phyloP scores from a whole-genome alignment of 805 yeast genomes.

The Ogataea pilisensis region DNA sequence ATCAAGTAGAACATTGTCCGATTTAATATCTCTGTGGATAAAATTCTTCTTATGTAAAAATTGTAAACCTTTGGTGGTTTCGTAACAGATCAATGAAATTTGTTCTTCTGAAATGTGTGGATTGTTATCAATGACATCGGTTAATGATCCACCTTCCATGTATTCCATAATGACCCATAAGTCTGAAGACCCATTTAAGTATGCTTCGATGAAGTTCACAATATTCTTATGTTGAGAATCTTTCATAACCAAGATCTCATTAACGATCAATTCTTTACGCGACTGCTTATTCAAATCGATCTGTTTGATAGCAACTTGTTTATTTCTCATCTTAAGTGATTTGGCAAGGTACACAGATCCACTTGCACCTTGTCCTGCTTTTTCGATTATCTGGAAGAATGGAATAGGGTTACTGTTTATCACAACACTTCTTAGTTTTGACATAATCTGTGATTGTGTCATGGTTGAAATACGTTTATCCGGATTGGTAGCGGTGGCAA shows the following conservation, averaged over 20 bases:
- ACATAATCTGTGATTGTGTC: constrained; percentile 85
- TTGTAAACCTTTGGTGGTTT: constrained; percentile 86
- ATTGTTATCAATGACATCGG: constrained; percentile 92
- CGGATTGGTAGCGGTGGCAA: not conserved
- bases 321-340: constrained; percentile 44
- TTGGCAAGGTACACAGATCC: constrained; percentile 92
- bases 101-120: constrained; percentile 77
- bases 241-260: constrained; percentile 95
- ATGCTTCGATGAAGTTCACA: constrained; percentile 91
- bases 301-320: constrained; percentile 91
- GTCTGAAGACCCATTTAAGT: constrained; percentile 71
- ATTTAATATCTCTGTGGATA: constrained; percentile 94
- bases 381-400: constrained; percentile 68
- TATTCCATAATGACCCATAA: constrained; percentile 99
- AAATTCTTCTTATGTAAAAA: constrained; percentile 89
- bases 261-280: constrained; percentile 89
- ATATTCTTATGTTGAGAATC: constrained; percentile 92
- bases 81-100: constrained; percentile 86
- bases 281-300: constrained; percentile 92
- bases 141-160: constrained; percentile 98
- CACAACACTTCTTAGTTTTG: constrained; percentile 77
- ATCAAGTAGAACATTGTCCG: constrained; percentile 88
- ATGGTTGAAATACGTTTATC: constrained; percentile 53
- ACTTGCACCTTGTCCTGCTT: constrained; percentile 97
- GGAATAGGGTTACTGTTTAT: constrained; percentile 83